Base-by-base conservation (phyloP, 768 basidiomycete genomes). In the Boletus barrowsii region DNA sequence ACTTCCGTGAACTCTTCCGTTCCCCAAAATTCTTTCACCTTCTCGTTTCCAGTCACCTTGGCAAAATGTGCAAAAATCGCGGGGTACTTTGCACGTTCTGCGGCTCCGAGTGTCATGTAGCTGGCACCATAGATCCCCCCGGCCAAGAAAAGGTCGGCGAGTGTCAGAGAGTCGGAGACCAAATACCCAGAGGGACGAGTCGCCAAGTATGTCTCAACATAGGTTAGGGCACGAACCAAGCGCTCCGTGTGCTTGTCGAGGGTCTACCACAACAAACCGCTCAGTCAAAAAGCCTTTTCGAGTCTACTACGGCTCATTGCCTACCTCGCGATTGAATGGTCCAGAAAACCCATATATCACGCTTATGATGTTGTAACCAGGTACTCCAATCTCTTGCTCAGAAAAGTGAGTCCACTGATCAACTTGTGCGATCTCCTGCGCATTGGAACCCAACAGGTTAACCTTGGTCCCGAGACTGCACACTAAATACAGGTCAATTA, bases 391-490 rank as follows among this genome's bases (percentile, higher is more conserved):
- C 17, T 66, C 64, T 1, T 48, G 47, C 22, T 66, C 63, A 8
- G 47, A 52, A 42, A 58, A 66, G 36, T 61, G 65, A 8, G 44
- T 17, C 62, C 63, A 66, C 13, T 65, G 65, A 49, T 66, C 62
- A 7, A 66, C 32, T 1, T 57, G 40, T 1, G 54, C 44, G 2
- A 22, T 17, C 32, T 62, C 59, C 22, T 63, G 51, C 14, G 30
- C 20, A 33, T 46, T 29, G 6, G 49, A 45, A 18, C 63, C 63
- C 40, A 62, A 42, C 35, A 66, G 40, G 6, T 57, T 49, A 0
- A 55, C 26, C 18, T 55, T 47, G 22, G 54, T 52, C 4, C 54
- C 61, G 22, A 62, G 22, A 3, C 42, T 9, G 22, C 53, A 42
- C 51, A 63, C 62, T 64, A 11, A n/a, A 29, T 29, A 9, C 8